Conservation (phyloP, 2,329 filamentous ascomycete genomes). For the Thelonectria olida region DNA sequence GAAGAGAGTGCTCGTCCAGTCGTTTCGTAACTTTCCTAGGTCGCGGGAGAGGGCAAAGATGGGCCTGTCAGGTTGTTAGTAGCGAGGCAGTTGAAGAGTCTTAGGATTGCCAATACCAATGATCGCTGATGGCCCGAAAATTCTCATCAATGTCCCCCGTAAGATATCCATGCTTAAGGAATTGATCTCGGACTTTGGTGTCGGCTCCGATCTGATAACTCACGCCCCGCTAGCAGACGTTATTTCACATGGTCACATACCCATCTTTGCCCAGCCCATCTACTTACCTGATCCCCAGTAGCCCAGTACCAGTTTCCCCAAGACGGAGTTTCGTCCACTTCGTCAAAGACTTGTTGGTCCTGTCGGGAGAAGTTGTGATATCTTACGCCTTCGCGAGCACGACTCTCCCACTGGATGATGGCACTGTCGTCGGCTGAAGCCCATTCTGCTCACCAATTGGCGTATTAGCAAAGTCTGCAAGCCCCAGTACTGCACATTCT, state of each 20-base stretch:
- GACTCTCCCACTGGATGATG: conserved; percentile 70
- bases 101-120: conserved; percentile 46
- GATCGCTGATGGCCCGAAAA: conserved; percentile 58
- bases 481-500: too few species aligned
- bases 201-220: conserved; percentile 79
- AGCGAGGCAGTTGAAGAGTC: neutral
- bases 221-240: conserved; percentile 48
- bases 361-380: conserved; percentile 72
- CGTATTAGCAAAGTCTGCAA: too few species aligned
- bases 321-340: conserved; percentile 75
- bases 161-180: conserved; percentile 70
- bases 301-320: conserved; percentile 86
- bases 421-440: conserved; percentile 68
- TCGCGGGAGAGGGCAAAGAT: conserved; percentile 81
- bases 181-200: conserved; percentile 70
- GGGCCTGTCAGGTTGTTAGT: conserved; percentile 51
- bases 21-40: conserved; percentile 57
- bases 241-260: neutral
- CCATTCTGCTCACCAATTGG: conserved; percentile 65
- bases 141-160: conserved; percentile 70
- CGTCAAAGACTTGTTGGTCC: conserved; percentile 72
- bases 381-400: conserved; percentile 57
- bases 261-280: conserved; percentile 30
- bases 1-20: conserved; percentile 65
- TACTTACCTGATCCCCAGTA: conserved; percentile 47